These are phyloP conservation scores for Fusarium poae DNA, from an alignment of 2,329 filamentous ascomycete species.

Conservation along the genomic window DNA sequence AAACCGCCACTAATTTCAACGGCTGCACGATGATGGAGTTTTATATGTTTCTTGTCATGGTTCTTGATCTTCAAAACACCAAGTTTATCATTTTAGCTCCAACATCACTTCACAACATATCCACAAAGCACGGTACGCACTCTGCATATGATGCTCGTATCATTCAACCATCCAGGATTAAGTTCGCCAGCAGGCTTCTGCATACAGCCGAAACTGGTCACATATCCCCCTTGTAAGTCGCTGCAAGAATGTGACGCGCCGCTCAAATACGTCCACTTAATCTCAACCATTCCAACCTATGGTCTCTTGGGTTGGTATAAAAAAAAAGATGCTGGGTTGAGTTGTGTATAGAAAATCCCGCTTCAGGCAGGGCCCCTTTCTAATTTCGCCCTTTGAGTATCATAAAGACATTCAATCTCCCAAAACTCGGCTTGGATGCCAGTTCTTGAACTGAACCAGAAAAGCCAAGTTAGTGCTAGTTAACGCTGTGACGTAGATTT, in stretches of 20 bases:
- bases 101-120: slow-evolving; percentile 2
- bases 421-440: slow-evolving; percentile 24
- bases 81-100: slow-evolving; percentile 7
- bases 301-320: slow-evolving; percentile 17
- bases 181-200: slow-evolving; percentile 25
- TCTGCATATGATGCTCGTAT: slow-evolving; percentile 13
- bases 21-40: slow-evolving; percentile 44
- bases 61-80: background rate
- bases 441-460: slow-evolving; percentile 7
- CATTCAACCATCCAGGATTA: slow-evolving; percentile 9
- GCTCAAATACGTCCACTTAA: slow-evolving; percentile 19
- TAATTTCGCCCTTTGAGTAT: slow-evolving; percentile 7
- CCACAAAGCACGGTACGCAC: slow-evolving; percentile 12
- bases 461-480: slow-evolving; percentile 4
- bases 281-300: slow-evolving; percentile 41
- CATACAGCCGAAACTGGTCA: slow-evolving; percentile 35
- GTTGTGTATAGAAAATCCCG: slow-evolving; percentile 4
- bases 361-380: slow-evolving; percentile 16
- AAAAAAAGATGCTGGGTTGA: background rate
- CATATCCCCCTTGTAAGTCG: slow-evolving; percentile 25
- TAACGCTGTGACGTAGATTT: slow-evolving; percentile 31
- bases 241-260: slow-evolving; percentile 32
- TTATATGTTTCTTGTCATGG: slow-evolving; percentile 4
- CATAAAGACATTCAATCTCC: slow-evolving; percentile 42
- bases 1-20: slow-evolving; percentile 45